Conservation (phyloP, 2,329 filamentous ascomycete species). For the Fusarium falciforme region DNA sequence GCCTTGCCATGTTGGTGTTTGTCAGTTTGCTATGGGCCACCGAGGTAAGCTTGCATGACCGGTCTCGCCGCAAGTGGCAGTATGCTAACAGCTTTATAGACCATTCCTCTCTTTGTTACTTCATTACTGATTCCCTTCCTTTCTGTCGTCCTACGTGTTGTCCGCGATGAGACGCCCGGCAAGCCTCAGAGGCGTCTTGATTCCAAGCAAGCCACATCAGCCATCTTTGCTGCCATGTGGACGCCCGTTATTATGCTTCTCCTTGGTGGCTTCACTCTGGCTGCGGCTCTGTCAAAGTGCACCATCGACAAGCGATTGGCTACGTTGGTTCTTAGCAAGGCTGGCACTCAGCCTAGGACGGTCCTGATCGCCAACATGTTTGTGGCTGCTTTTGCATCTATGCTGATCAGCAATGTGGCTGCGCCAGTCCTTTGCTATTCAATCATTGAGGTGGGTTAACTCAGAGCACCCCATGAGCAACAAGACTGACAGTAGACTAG, state of each 20-base stretch:
- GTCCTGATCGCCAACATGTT: conserved; percentile 99
- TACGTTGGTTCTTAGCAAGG: conserved; percentile 95
- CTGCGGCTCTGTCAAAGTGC: conserved; percentile 94
- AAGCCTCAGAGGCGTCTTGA: conserved; percentile 74
- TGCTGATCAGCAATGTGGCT: conserved; percentile 99
- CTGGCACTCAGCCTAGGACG: conserved; percentile 87
- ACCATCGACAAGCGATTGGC: conserved; percentile 98
- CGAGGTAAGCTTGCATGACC: conserved; percentile 69
- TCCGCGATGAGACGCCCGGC: conserved; percentile 74
- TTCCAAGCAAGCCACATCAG: conserved; percentile 83
- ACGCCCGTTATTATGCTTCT: conserved; percentile 98
- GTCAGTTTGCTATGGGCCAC: conserved; percentile 97
- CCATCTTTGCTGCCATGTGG: conserved; percentile 97
- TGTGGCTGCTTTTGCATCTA: conserved; percentile 95
- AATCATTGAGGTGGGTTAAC: conserved; percentile 83
- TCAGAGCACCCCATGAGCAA: fast-evolving
- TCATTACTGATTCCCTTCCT: conserved; percentile 94
- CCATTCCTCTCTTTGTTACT: conserved; percentile 96
- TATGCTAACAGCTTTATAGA: conserved; percentile 59
- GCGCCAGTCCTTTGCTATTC: conserved; percentile 97
- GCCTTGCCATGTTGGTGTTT: conserved; percentile 91
- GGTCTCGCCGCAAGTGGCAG: background rate
- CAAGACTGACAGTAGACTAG: conserved; percentile 54
- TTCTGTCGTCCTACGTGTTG: conserved; percentile 86
- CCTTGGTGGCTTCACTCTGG: conserved; percentile 94